A percentile compares a stretch with the other conserved stretches of the same genome.
phyloP scores from a whole-genome alignment of 1,139 yeast genomes.

The Yamadazyma siamensis region DNA sequence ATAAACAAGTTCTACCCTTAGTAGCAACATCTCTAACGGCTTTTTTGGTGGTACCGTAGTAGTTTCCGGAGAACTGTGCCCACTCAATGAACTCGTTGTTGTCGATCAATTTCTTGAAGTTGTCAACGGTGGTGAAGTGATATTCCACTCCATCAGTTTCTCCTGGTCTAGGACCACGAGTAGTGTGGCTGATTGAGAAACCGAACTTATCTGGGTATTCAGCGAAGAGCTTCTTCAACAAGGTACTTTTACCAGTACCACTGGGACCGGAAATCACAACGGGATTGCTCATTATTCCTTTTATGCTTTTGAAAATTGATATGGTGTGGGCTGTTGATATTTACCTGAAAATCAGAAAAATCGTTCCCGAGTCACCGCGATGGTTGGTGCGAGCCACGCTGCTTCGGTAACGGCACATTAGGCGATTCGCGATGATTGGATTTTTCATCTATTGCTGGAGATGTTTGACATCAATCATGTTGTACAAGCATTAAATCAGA shows the following conservation, averaged over 20 bases:
- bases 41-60: constrained; percentile 88
- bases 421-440: no score
- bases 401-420: constrained; percentile 1
- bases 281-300: constrained; percentile 51
- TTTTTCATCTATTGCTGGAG: no score
- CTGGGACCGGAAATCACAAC: constrained; percentile 97
- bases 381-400: no score
- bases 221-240: constrained; percentile 81
- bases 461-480: constrained; percentile 19
- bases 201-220: constrained; percentile 90
- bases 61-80: constrained; percentile 98
- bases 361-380: background rate
- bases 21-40: constrained; percentile 75
- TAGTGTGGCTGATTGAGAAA: constrained; percentile 91
- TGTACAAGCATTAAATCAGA: constrained; percentile 53
- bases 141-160: constrained; percentile 88
- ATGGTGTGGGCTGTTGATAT: background rate
- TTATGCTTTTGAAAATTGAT: background rate
- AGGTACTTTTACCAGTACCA: constrained; percentile 94
- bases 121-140: constrained; percentile 76
- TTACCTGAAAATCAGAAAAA: background rate
- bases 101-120: constrained; percentile 71
- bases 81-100: constrained; percentile 85
- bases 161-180: constrained; percentile 88
- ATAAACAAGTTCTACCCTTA: constrained; percentile 70